Percentiles rank a stretch among this genome's conserved stretches.
These are phyloP conservation scores for Botrytis medusae DNA, from an alignment of 2,329 filamentous ascomycete species.

Conservation along the genomic window DNA sequence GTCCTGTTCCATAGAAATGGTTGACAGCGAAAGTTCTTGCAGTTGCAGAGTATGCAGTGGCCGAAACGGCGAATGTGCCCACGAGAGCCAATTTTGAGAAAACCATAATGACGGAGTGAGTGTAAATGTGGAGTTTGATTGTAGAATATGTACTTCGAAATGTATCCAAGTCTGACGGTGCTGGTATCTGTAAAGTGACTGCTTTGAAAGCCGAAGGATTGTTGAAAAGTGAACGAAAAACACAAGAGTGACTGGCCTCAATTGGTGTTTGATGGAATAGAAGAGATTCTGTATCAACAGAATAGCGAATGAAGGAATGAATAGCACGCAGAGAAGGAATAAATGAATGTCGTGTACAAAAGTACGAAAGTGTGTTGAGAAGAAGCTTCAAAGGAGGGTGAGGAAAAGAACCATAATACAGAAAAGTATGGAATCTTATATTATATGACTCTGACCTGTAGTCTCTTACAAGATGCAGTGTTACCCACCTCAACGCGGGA, in stretches of 20 bases:
- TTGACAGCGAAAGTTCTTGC: constrained; percentile 64
- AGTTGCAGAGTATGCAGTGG: constrained; percentile 30
- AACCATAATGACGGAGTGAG: constrained; percentile 31
- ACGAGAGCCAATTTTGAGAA: constrained; percentile 30
- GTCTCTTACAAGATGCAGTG: not conserved
- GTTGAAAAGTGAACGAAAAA: constrained; percentile 24
- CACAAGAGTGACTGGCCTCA: constrained; percentile 37
- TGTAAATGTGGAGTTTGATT: not conserved
- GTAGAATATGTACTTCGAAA: constrained; percentile 13
- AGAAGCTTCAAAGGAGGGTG: not conserved
- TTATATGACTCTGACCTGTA: constrained; percentile 10
- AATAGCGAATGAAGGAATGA: constrained; percentile 30
- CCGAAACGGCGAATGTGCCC: constrained; percentile 30
- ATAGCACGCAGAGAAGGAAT: constrained; percentile 16
- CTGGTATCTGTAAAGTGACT: not conserved
- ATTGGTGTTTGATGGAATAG: constrained; percentile 23
- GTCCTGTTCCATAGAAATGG: constrained; percentile 65
- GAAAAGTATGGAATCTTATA: constrained; percentile 2
- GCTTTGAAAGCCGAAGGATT: constrained; percentile 33
- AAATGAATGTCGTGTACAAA: constrained; percentile 19
- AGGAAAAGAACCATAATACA: not conserved
- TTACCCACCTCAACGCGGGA: not conserved
- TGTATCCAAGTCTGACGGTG: not conserved
- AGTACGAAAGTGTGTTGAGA: not conserved
- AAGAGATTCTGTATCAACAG: constrained; percentile 23